Conservation (phyloP, 1,284 basidiomycete species). For the Trichosporon coremiiforme region DNA sequence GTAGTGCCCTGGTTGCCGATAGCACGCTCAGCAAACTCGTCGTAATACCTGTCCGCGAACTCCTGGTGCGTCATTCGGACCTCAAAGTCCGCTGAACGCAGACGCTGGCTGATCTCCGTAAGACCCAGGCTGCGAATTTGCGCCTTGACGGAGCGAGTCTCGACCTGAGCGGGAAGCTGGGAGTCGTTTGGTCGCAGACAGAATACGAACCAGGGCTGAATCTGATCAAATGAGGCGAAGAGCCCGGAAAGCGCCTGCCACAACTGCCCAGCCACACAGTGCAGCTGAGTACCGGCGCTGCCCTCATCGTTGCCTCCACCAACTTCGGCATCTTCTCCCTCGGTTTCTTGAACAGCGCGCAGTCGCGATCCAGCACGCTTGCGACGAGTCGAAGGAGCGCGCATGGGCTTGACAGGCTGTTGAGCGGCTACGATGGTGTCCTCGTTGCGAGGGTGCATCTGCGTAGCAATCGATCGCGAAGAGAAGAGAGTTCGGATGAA, state of each 20-base stretch:
- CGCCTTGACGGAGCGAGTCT: slow-evolving; percentile 86
- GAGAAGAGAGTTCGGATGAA: slow-evolving; percentile 91
- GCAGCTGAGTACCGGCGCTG: slow-evolving; percentile 65
- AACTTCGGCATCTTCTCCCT: slow-evolving; percentile 57
- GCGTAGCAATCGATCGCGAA: slow-evolving; percentile 81
- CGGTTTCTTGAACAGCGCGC: slow-evolving; percentile 64
- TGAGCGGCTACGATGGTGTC: slow-evolving; percentile 93
- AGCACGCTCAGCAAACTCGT: slow-evolving; percentile 58
- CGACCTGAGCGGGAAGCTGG: slow-evolving; percentile 89
- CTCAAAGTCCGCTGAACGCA: slow-evolving; percentile 68
- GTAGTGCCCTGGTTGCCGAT: slow-evolving; percentile 54
- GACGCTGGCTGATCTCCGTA: slow-evolving; percentile 73
- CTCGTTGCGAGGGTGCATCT: slow-evolving; percentile 86
- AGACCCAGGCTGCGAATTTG: slow-evolving; percentile 83
- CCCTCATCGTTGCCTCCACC: slow-evolving; percentile 60
- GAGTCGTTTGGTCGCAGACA: slow-evolving; percentile 94
- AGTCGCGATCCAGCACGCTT: slow-evolving; percentile 62
- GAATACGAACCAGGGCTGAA: slow-evolving; percentile 89
- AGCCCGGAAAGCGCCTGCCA: slow-evolving; percentile 77
- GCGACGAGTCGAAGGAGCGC: slow-evolving; percentile 81
- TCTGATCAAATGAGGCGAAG: slow-evolving; percentile 85
- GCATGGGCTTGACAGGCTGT: slow-evolving; percentile 88
- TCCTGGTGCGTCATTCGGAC: slow-evolving; percentile 85
- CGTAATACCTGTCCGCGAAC: slow-evolving; percentile 79
- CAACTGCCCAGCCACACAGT: slow-evolving; percentile 86